Conservation (phyloP, 345 rosid species). For the Salix arbutifolia region DNA sequence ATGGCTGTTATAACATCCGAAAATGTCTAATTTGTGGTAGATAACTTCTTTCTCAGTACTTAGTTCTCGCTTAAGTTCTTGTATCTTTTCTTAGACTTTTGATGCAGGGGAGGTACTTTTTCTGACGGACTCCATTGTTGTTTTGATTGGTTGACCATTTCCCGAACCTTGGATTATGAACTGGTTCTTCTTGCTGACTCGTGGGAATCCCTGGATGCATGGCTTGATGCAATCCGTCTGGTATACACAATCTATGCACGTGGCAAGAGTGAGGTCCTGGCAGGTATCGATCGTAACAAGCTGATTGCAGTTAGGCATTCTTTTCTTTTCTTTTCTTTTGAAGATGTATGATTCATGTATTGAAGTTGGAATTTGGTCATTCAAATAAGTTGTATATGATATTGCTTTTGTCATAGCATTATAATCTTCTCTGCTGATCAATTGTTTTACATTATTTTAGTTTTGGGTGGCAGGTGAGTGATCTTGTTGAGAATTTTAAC, state of each 20-base stretch:
- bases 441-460: neutral
- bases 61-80: neutral
- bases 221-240: constrained; percentile 92
- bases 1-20: neutral
- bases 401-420: constrained; percentile 8
- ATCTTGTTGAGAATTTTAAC: neutral
- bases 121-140: neutral
- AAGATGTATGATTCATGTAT: constrained; percentile 11
- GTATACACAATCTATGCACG: constrained; percentile 88
- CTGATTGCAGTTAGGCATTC: constrained; percentile 27
- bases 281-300: constrained; percentile 80
- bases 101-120: neutral
- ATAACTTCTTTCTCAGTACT: neutral
- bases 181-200: constrained; percentile 60
- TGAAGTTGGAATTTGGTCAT: constrained; percentile 13
- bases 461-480: neutral
- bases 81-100: neutral
- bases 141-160: neutral
- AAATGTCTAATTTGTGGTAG: neutral
- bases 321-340: neutral
- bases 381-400: constrained; percentile 24
- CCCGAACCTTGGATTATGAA: neutral
- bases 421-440: neutral
- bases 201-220: constrained; percentile 92
- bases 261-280: constrained; percentile 83